Conservation (phyloP, 768 basidiomycete genomes). For the Hemileccinum rubropunctum region DNA sequence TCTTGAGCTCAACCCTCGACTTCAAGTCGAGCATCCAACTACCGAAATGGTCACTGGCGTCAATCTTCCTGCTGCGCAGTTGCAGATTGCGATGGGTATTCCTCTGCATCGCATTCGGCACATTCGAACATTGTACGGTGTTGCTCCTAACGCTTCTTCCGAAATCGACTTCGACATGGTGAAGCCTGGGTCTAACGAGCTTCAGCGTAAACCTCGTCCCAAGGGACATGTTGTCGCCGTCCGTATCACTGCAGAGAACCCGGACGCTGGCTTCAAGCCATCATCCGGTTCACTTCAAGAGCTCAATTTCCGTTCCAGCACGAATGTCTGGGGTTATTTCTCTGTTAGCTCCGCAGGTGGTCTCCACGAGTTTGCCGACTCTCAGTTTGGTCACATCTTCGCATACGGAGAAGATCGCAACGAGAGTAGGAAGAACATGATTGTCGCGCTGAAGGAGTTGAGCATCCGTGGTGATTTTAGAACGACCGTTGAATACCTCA, state of each 20-base stretch:
- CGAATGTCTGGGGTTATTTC: slow-evolving; percentile 99
- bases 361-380: slow-evolving; percentile 98
- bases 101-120: slow-evolving; percentile 94
- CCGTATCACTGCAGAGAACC: slow-evolving; percentile 99
- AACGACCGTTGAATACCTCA: slow-evolving; percentile 98
- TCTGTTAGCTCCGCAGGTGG: slow-evolving; percentile 94
- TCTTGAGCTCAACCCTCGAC: slow-evolving; percentile 97
- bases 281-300: slow-evolving; percentile 96
- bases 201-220: slow-evolving; percentile 92
- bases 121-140: slow-evolving; percentile 93
- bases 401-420: slow-evolving; percentile 96
- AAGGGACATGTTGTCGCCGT: slow-evolving; percentile 99
- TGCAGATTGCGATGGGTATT: slow-evolving; percentile 97
- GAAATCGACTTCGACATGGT: slow-evolving; percentile 97
- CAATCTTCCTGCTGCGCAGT: slow-evolving; percentile 95
- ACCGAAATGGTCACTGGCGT: slow-evolving; percentile 99
- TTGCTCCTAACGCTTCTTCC: slow-evolving; percentile 82
- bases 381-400: slow-evolving; percentile 99
- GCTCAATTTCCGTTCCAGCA: slow-evolving; percentile 98
- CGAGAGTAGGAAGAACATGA: slow-evolving; percentile 98
- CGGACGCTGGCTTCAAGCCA: slow-evolving; percentile 99
- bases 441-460: slow-evolving; percentile 95
- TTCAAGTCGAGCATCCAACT: slow-evolving; percentile 99
- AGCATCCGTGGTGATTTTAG: slow-evolving; percentile 99
- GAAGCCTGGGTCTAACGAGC: slow-evolving; percentile 80